Percentiles rank a stretch among this genome's conserved stretches.
Conservation (phyloP, 192 early-diverging fungal genomes). For the Backusella tarrabulga region DNA sequence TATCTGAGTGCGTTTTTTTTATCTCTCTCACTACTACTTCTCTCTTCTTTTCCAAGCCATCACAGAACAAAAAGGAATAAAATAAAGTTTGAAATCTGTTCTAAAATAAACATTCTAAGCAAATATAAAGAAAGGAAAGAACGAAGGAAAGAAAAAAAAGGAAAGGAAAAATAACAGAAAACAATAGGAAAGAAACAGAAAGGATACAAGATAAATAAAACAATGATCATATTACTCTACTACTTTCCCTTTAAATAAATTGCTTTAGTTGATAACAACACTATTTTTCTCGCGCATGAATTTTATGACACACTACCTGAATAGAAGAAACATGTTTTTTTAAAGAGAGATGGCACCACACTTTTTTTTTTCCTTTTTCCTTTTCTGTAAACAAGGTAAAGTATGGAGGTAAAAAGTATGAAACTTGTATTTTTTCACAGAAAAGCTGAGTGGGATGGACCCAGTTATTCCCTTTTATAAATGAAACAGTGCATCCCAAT, state of each 20-base stretch:
- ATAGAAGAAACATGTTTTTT: neutral
- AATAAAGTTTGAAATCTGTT: conserved; percentile 3
- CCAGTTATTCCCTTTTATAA: neutral
- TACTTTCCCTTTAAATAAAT: neutral
- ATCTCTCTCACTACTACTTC: neutral
- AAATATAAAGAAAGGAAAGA: neutral
- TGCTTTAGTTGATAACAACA: neutral
- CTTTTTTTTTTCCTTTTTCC: neutral
- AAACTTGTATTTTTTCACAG: neutral
- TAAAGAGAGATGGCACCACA: neutral
- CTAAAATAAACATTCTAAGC: neutral
- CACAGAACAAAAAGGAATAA: neutral
- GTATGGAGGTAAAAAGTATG: neutral
- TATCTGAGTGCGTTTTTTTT: neutral
- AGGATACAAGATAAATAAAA: neutral
- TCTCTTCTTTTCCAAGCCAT: neutral
- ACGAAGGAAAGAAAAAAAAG: neutral
- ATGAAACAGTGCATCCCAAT: neutral
- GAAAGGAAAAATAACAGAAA: neutral
- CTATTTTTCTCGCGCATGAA: no score
- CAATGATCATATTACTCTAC: neutral
- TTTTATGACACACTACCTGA: no score
- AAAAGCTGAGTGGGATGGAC: neutral
- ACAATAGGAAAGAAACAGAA: neutral
- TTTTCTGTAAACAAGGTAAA: neutral